A percentile compares a stretch with the other conserved stretches of the same genome.
phyloP scores from a whole-genome alignment of 768 basidiomycete species.

The Panellus pusillus region DNA sequence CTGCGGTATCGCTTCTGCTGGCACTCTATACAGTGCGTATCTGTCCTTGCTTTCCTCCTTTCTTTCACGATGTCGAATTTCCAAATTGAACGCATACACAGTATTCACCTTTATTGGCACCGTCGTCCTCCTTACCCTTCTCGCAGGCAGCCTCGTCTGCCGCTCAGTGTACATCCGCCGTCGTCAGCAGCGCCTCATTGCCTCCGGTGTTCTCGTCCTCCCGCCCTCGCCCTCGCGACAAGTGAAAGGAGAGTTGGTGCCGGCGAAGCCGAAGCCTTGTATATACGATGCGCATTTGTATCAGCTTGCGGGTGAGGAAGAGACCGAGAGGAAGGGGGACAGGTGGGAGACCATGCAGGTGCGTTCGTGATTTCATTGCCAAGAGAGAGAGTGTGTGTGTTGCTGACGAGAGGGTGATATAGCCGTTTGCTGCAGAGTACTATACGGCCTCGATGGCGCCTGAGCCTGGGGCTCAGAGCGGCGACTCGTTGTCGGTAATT shows the following conservation, averaged over 20 bases:
- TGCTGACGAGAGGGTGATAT: too few relatives aligned
- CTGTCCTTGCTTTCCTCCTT: background rate
- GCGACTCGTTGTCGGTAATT: too few relatives aligned
- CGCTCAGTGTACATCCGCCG: slow-evolving; percentile 9
- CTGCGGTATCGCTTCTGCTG: background rate
- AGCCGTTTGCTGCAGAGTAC: too few relatives aligned
- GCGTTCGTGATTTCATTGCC: too few relatives aligned
- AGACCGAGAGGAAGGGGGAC: too few relatives aligned
- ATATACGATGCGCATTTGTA: too few relatives aligned
- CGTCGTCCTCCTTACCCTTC: background rate
- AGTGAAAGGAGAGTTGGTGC: background rate
- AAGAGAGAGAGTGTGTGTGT: too few relatives aligned
- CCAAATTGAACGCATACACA: background rate
- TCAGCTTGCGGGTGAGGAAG: too few relatives aligned
- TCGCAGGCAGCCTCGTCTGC: background rate
- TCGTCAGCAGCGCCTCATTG: background rate
- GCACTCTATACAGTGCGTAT: background rate
- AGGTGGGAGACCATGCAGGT: too few relatives aligned
- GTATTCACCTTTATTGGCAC: slow-evolving; percentile 13
- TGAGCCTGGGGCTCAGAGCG: too few relatives aligned
- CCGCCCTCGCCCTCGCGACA: background rate
- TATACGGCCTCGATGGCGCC: too few relatives aligned
- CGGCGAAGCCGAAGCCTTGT: too few relatives aligned
- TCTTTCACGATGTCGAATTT: background rate
- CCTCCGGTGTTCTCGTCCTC: background rate